Evolutionary conservation across 768 basidiomycete genomes (phyloP).

Genomic region (Rhodotorula paludigena): DNA sequence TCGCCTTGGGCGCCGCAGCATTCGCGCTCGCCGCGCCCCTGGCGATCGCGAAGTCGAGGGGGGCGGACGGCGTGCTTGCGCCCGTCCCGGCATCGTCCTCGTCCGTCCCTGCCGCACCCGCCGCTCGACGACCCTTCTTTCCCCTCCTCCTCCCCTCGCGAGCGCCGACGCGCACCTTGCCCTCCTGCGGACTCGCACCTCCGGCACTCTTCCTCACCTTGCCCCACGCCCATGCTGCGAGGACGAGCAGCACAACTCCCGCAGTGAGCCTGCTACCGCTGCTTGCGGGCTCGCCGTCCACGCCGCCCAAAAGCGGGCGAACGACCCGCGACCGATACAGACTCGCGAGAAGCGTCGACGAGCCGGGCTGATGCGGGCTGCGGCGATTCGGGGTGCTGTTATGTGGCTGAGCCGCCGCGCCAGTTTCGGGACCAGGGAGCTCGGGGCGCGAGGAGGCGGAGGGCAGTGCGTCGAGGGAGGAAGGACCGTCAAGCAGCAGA

Average conservation of each 20-base stretch:
- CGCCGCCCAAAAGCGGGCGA: slow-evolving; percentile 7
- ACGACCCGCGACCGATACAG: slow-evolving; percentile 18
- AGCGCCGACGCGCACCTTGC: background rate
- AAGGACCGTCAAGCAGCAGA: slow-evolving; percentile 22
- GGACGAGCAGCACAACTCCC: slow-evolving; percentile 8
- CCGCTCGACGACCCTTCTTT: background rate
- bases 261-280: background rate
- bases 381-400: slow-evolving; percentile 14
- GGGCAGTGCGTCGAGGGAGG: slow-evolving; percentile 2
- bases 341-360: slow-evolving; percentile 20
- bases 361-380: slow-evolving; percentile 24
- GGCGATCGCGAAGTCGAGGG: background rate
- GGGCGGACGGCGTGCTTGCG: background rate
- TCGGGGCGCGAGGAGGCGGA: background rate
- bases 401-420: background rate
- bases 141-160: background rate
- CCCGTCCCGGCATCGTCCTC: background rate
- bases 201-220: background rate
- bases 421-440: too few species aligned
- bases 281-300: background rate
- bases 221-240: slow-evolving; percentile 23
- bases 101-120: background rate
- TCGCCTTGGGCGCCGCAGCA: background rate
- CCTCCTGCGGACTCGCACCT: background rate
- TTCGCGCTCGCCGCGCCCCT: background rate